Evolutionary conservation across 2,329 filamentous ascomycete species (phyloP), one percentile per base, ranked within the genome.

Genomic region (Colletotrichum costaricense): DNA sequence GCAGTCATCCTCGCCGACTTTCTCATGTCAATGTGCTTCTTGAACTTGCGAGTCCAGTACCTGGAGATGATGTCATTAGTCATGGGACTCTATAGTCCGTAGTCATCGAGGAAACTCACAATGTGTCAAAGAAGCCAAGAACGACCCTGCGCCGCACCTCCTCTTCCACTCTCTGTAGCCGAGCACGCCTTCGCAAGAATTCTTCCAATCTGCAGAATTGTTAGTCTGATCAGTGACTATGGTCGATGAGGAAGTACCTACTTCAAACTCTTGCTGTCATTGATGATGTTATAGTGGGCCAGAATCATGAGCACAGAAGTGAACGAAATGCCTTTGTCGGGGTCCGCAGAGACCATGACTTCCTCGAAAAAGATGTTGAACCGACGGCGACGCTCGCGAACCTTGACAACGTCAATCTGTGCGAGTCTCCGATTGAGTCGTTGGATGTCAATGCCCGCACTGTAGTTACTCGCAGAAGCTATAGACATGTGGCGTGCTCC

Each of bases 361-460:
- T 99, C 97, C 82, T 98, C 95, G 79, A 95, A 99, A 82, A 99
- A 99, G n/a, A 93, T 89, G 78, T 98, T 98, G 86, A 97, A 96
- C 55, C 93, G 92, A 69, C 91, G 88, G 56, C 97, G 90, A 73
- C 95, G 90, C 77, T 91, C 88, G 71, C 93, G 93, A 67, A 98
- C 95, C 75, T 92, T 91, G 19, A 86, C 83, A 0, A 95, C 86
- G 42, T 98, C 95, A 55, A 99, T 92, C 67, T 89, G 86, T 1
- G 89, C 86, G 30, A 99, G 85, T 72, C 95, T 89, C 72, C 87
- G 86, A 76, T 96, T 95, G 46, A 99, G 87, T 76, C 90, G 93
- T 62, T 90, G 86, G 3, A 98, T 82, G 79, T 98, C 93, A 38
- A 98, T 82, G 1, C 90, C 90, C 2, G 86, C 86, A 55, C 87